Evolutionary conservation across 2,329 filamentous ascomycete genomes (phyloP).

Genomic region (Xylariomycetidae sp.): DNA sequence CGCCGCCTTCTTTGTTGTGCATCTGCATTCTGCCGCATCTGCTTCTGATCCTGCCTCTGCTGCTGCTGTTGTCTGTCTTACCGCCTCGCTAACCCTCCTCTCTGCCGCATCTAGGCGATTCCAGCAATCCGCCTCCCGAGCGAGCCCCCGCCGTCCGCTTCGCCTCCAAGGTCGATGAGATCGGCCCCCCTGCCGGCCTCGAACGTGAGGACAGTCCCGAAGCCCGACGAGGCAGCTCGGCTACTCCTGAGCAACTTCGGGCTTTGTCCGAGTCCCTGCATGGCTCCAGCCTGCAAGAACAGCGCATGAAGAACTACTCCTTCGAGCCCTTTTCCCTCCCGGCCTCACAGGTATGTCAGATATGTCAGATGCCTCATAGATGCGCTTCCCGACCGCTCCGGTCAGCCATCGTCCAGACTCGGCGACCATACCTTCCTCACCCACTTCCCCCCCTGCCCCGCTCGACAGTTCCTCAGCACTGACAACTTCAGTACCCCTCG

Average conservation of each 20-base stretch:
- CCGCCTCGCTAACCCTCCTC: slow-evolving; percentile 13
- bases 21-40: too few species aligned
- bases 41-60: not conserved
- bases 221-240: slow-evolving; percentile 27
- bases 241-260: slow-evolving; percentile 58
- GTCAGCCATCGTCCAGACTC: too few species aligned
- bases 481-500: too few species aligned
- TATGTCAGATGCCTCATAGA: too few species aligned
- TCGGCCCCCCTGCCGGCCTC: slow-evolving; percentile 39
- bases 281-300: slow-evolving; percentile 70
- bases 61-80: slow-evolving; percentile 6
- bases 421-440: too few species aligned
- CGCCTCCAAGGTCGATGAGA: slow-evolving; percentile 64
- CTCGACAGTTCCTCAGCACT: slow-evolving; percentile 1
- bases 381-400: too few species aligned
- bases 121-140: slow-evolving; percentile 19
- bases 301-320: slow-evolving; percentile 76
- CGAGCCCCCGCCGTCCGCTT: slow-evolving; percentile 58
- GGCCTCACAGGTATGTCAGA: slow-evolving; percentile 64
- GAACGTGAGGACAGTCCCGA: slow-evolving; percentile 1
- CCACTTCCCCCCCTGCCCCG: too few species aligned
- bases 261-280: slow-evolving; percentile 68
- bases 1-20: slow-evolving; percentile 2
- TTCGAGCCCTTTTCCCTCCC: slow-evolving; percentile 91
- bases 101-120: slow-evolving; percentile 15